Evolutionary conservation across 257 asterid species (phyloP).

Genomic region (Catharanthus roseus): DNA sequence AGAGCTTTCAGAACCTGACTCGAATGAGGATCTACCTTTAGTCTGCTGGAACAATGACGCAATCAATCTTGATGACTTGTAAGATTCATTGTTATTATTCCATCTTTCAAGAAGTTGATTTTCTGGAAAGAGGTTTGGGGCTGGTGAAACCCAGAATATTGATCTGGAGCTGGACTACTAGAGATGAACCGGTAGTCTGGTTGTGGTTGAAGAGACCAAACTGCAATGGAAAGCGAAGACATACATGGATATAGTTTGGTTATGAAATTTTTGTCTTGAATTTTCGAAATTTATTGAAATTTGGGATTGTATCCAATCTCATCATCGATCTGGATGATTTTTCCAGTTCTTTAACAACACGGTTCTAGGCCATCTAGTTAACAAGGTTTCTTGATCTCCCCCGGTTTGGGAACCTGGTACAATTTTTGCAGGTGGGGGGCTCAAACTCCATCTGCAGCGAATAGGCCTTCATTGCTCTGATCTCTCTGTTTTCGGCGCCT

Average conservation of each 20-base stretch:
- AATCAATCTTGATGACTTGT: conserved; percentile 69
- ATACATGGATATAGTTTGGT: too few species aligned
- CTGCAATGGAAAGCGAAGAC: not conserved
- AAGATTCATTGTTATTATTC: conserved; percentile 7
- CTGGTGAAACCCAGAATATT: not conserved
- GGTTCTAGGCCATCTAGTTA: not conserved
- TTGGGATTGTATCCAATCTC: not conserved
- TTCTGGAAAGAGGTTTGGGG: too few species aligned
- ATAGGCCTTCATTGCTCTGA: too few species aligned
- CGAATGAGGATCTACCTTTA: conserved; percentile 33
- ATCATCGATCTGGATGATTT: too few species aligned
- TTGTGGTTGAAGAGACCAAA: not conserved
- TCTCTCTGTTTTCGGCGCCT: too few species aligned
- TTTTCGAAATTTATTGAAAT: too few species aligned
- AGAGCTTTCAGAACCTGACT: conserved; percentile 26
- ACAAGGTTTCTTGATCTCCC: not conserved
- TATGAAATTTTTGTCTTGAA: too few species aligned
- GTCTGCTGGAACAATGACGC: conserved; percentile 59
- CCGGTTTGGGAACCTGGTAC: not conserved
- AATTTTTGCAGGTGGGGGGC: not conserved
- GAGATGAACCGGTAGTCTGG: not conserved
- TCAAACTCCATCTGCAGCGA: not conserved
- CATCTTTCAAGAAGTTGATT: not conserved
- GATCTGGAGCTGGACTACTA: not conserved
- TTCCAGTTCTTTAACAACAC: not conserved